phyloP scores from a whole-genome alignment of 768 basidiomycete genomes.

The Russula brevipes region DNA sequence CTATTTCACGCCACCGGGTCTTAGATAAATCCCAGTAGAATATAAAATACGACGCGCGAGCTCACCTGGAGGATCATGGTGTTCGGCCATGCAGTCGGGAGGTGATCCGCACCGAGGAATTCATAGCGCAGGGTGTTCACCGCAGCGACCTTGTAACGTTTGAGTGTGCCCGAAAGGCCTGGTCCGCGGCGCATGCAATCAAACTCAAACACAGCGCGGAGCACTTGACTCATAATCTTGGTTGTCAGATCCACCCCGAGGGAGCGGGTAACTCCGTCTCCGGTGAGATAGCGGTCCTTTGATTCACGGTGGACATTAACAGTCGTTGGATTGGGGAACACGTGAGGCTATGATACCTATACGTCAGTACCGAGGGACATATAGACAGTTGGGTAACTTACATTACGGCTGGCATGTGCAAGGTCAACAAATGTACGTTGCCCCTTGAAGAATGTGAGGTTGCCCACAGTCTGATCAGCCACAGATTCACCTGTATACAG shows the following conservation, averaged over 20 bases:
- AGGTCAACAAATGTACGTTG: conserved; percentile 62
- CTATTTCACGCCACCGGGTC: neutral
- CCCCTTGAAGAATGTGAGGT: conserved; percentile 40
- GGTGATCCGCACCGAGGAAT: conserved; percentile 50
- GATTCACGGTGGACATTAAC: conserved; percentile 44
- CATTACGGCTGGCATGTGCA: conserved; percentile 50
- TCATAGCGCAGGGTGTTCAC: conserved; percentile 46
- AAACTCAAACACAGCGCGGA: conserved; percentile 59
- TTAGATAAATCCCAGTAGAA: neutral
- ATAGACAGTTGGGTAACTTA: conserved; percentile 27
- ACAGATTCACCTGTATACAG: conserved; percentile 41
- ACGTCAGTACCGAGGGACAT: neutral
- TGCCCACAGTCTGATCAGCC: conserved; percentile 42
- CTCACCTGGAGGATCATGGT: conserved; percentile 56
- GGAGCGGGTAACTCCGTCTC: conserved; percentile 44
- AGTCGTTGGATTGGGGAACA: conserved; percentile 45
- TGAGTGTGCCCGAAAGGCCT: conserved; percentile 59
- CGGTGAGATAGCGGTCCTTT: conserved; percentile 42
- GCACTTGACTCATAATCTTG: conserved; percentile 56
- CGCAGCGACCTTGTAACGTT: conserved; percentile 46
- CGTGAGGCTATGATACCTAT: conserved; percentile 37
- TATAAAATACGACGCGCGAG: neutral
- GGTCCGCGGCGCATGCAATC: conserved; percentile 61
- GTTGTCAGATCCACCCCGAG: conserved; percentile 51
- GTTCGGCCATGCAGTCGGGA: conserved; percentile 61